phyloP scores from a whole-genome alignment of 805 yeast species.

The Monosporozyma siamensis region DNA sequence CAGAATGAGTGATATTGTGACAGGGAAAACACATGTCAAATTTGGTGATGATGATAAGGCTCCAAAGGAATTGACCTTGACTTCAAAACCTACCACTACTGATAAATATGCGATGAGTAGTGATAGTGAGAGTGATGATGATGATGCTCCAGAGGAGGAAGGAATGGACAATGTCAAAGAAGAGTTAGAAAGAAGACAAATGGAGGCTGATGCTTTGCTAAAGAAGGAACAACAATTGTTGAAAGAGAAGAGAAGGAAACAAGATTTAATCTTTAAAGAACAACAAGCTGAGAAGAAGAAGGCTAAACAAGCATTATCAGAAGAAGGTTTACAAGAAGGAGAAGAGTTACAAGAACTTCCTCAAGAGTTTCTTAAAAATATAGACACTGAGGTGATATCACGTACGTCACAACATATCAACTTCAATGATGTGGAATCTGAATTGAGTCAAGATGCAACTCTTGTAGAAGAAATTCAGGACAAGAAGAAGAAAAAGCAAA shows the following conservation, averaged over 20 bases:
- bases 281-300: conserved; percentile 28
- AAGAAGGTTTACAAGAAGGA: conserved; percentile 10
- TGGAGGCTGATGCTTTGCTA: conserved; percentile 21
- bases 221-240: conserved; percentile 19
- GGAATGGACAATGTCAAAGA: conserved; percentile 23
- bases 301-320: conserved; percentile 9
- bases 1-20: background rate
- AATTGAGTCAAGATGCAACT: conserved; percentile 2
- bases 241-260: conserved; percentile 30
- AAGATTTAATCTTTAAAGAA: conserved; percentile 20
- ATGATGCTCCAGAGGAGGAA: conserved; percentile 47
- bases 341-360: conserved; percentile 34
- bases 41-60: conserved; percentile 20
- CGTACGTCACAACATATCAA: conserved; percentile 28
- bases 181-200: conserved; percentile 18
- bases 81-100: background rate
- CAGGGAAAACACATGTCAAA: conserved; percentile 12
- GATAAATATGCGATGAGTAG: background rate
- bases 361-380: conserved; percentile 31
- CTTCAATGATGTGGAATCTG: conserved; percentile 26
- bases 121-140: conserved; percentile 25
- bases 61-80: background rate
- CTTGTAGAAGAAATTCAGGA: conserved; percentile 10
- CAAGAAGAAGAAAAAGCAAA: conserved; percentile 19
- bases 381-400: conserved; percentile 14